Base-by-base conservation (phyloP, 495 filamentous ascomycete species). In the Tuber calosporum region DNA sequence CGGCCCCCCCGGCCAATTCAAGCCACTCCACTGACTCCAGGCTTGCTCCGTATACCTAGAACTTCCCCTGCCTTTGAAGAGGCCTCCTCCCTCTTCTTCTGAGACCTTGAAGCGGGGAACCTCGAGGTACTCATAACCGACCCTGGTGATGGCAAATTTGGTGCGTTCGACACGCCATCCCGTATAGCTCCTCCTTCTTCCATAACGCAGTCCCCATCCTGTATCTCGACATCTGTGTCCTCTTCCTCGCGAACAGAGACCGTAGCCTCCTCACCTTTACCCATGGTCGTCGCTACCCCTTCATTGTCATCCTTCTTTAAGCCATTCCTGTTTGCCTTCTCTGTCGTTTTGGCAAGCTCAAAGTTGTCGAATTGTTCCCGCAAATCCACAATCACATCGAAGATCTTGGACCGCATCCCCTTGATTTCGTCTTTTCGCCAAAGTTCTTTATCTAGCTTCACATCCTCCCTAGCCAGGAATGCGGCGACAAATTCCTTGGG, bases 391-490 rank as follows among this genome's bases (percentile, higher is more conserved):
- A 81, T 79, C 41, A 81, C 72, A 70, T 78, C 41, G 53, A 81
- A 81, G 70, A 81, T 74, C 69, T 76, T 75, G 26, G 70, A 72
- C 22, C 79, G 72, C 79, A 81, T 80, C 30, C 62, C 41, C 38
- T 53, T 68, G n/a, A 81, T 81, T 38, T 75, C 70, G 68, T 81
- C 79, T 13, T 71, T 74, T 36, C 73, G 71, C 79, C 79, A 81
- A 48, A 80, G 72, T n/a, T 72, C 70, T 42, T 71, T 66, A 48
- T 81, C 79, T 19, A 68, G 66, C 36, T 67, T 73, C 30, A 68
- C 69, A 37, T 79, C 72, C 66, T 73, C 70, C 69, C 69, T 77
- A 26, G 72, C 73, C 19, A 81, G 73, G 67, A 81, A 77, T 37
- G 72, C 73, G 66, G 72, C 37, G 39, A 75, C 70, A 30, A 81